Evolutionary conservation across 2,329 filamentous ascomycete species (phyloP).

Genomic region (Mycogone perniciosa): DNA sequence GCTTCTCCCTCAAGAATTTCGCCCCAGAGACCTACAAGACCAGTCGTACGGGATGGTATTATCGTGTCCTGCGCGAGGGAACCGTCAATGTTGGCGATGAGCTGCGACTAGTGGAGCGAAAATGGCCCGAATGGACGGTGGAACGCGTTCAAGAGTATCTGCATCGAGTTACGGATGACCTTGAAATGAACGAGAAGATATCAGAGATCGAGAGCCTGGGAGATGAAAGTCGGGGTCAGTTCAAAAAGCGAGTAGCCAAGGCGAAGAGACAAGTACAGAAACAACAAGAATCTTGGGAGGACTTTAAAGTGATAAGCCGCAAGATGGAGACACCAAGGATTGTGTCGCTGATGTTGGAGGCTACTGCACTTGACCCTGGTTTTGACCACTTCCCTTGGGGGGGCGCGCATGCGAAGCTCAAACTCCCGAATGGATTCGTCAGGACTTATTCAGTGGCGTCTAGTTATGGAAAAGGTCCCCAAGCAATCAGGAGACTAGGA

Average conservation of each 20-base stretch:
- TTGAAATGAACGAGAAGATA: conserved; percentile 46
- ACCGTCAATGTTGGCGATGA: conserved; percentile 49
- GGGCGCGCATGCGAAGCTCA: conserved; percentile 47
- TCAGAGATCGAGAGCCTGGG: conserved; percentile 45
- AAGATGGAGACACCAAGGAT: conserved; percentile 45
- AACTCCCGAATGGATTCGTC: conserved; percentile 48
- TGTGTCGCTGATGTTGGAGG: conserved; percentile 46
- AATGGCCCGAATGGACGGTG: conserved; percentile 55
- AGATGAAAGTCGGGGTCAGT: conserved; percentile 41
- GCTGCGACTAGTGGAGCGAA: conserved; percentile 49
- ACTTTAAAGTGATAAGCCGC: conserved; percentile 44
- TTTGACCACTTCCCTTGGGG: conserved; percentile 35
- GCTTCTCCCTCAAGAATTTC: conserved; percentile 58
- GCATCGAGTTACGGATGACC: conserved; percentile 46
- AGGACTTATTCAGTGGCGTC: conserved; percentile 56
- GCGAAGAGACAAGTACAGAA: conserved; percentile 27
- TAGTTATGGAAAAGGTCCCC: conserved; percentile 8
- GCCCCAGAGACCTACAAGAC: conserved; percentile 49
- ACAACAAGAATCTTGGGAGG: conserved; percentile 34
- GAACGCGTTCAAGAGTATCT: conserved; percentile 57
- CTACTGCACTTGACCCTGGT: conserved; percentile 29
- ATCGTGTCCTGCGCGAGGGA: conserved; percentile 52
- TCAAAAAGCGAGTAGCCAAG: conserved; percentile 46
- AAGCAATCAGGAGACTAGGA: conserved; percentile 43
- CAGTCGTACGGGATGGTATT: conserved; percentile 60